These are phyloP conservation scores for Daedaleopsis sinensis DNA, from an alignment of 768 basidiomycete species.

Conservation along the genomic window DNA sequence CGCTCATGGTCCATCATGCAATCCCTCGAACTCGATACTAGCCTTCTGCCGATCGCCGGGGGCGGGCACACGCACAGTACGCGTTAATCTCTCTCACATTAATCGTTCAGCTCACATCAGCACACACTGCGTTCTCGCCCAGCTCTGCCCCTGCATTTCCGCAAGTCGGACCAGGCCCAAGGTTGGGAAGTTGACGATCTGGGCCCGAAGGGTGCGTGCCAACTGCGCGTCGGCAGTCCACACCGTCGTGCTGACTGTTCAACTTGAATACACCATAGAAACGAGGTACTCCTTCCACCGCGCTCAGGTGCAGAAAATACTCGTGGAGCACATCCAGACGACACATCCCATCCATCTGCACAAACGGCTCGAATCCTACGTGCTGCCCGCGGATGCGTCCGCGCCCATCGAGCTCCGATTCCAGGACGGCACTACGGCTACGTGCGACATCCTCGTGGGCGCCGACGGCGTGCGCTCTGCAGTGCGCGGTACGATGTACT, in stretches of 20 bases:
- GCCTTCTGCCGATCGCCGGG: not conserved
- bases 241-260: not conserved
- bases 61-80: not conserved
- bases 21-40: conserved; percentile 11
- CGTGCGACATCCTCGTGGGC: conserved; percentile 31
- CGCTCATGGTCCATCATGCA: conserved; percentile 15
- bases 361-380: conserved; percentile 24
- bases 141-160: not conserved
- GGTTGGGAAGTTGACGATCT: not conserved
- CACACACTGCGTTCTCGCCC: not conserved
- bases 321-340: conserved; percentile 15
- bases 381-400: not conserved
- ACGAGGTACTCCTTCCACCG: conserved; percentile 19
- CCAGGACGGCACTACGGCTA: conserved; percentile 26
- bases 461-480: conserved; percentile 29
- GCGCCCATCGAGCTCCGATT: conserved; percentile 23
- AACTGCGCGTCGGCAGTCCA: not conserved
- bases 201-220: not conserved
- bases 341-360: conserved; percentile 16
- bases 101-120: not conserved
- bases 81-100: not conserved
- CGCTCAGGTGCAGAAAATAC: conserved; percentile 20
- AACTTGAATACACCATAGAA: too few species aligned
- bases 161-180: conserved; percentile 12
- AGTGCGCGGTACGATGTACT: conserved; percentile 11